phyloP scores from a whole-genome alignment of 1,284 basidiomycete species.

The Leccinum fuscescens region DNA sequence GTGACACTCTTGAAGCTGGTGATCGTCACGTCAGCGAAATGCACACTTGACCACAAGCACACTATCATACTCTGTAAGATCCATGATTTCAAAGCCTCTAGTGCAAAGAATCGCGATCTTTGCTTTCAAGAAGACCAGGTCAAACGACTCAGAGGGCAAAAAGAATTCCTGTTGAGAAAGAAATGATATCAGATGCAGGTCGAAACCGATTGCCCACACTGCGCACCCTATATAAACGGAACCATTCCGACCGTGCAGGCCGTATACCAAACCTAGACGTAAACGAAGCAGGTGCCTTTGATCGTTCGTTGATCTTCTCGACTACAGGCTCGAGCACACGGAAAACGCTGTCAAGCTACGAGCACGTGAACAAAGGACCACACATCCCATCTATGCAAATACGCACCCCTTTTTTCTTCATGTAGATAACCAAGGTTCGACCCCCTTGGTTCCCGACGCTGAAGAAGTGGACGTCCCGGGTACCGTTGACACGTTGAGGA shows the following conservation, averaged over 20 bases:
- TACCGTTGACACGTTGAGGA: slow-evolving; percentile 86
- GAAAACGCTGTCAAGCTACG: slow-evolving; percentile 83
- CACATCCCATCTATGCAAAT: background rate
- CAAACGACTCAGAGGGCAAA: slow-evolving; percentile 78
- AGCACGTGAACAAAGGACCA: slow-evolving; percentile 4
- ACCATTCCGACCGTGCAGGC: slow-evolving; percentile 84
- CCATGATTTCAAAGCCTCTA: slow-evolving; percentile 97
- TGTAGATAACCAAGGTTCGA: slow-evolving; percentile 89
- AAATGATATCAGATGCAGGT: slow-evolving; percentile 2
- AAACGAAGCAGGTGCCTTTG: slow-evolving; percentile 63
- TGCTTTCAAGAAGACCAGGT: slow-evolving; percentile 87
- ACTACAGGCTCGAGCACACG: slow-evolving; percentile 90
- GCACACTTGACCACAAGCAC: too few relatives aligned
- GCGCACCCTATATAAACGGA: slow-evolving; percentile 77
- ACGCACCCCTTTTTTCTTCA: slow-evolving; percentile 91
- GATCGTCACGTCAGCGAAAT: slow-evolving; percentile 6
- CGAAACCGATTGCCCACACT: slow-evolving; percentile 9
- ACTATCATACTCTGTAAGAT: slow-evolving; percentile 74
- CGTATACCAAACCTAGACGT: slow-evolving; percentile 75
- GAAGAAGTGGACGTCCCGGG: slow-evolving; percentile 93
- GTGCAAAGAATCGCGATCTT: slow-evolving; percentile 90
- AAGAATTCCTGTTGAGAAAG: slow-evolving; percentile 70
- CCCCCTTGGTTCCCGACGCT: slow-evolving; percentile 84
- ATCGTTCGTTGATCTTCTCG: slow-evolving; percentile 77
- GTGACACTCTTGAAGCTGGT: slow-evolving; percentile 85